Evolutionary conservation across 129 eudicot genomes (phyloP), one percentile per base, ranked within the genome.

Genomic region (Chrysanthemum makinoi): DNA sequence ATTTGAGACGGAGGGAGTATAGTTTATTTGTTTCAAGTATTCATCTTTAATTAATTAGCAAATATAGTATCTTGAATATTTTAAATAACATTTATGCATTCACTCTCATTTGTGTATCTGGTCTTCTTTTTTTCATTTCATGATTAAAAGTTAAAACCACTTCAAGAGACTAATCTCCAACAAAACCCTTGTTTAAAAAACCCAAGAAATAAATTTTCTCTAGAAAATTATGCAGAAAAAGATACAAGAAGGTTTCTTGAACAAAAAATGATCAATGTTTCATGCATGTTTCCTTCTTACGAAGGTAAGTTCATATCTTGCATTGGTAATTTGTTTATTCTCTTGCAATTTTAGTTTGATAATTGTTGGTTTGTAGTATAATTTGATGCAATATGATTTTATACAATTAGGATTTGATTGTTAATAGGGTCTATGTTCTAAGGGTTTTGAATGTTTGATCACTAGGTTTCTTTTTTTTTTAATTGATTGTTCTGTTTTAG

Each of bases 291-390:
- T 35, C 64, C 70, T 4, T 52, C 39, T 53, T 53, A 18, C 63
- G 52, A 77, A 77, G 81, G 81, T 78, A 19, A 64, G 68, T 71
- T 77, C 28, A 64, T 77, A 70, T 77, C 66, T 70, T 70, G 58
- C 69, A 19, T 69, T 30, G 10, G 43, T 35, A 35, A 7, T 55
- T 55, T 12, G 0, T 16, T 10, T 75, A 5, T 33, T 20, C 61
- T 62, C 16, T 74, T 55, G 49, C 48, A 56, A 11, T 47, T 39
- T 57, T 50, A 62, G 69, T 69, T 7, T 52, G 66, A 69, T 62
- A 69, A 70, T 70, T 22, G n/a, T 33, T 47, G 47, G 53, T 52
- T 59, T 60, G n/a, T 48, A 62, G n/a, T 48, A 62, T 24, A 62
- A 14, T 68, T 49, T 30, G 14, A 19, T 49, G 62, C 61, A 11